A percentile compares a stretch with the other conserved stretches of the same genome.
These are phyloP conservation scores for Diaporthe batatas DNA, from an alignment of 2,329 filamentous ascomycete species.

Conservation along the genomic window DNA sequence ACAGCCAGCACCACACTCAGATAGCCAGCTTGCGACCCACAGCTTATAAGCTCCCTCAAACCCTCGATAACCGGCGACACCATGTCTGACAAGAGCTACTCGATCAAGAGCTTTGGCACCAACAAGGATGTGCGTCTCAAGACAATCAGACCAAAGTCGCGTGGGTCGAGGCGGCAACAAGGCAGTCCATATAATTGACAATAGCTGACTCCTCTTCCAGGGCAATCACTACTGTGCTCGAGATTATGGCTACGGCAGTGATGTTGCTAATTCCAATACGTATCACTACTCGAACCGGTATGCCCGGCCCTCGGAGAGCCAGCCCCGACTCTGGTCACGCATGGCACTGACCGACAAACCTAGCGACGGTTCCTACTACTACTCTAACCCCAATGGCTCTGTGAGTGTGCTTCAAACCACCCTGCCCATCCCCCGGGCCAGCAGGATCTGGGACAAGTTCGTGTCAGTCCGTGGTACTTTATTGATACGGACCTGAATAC, in stretches of 20 bases:
- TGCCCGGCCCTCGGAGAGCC: too few relatives aligned
- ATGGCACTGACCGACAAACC: neutral
- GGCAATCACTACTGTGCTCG: constrained; percentile 77
- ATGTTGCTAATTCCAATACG: too few relatives aligned
- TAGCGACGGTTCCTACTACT: constrained; percentile 78
- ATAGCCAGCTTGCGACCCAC: neutral
- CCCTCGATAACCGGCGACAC: neutral
- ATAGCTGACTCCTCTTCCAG: constrained; percentile 52
- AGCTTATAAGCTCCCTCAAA: neutral
- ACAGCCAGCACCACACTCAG: neutral
- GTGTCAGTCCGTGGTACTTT: neutral
- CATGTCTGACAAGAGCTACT: constrained; percentile 50
- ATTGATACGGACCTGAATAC: too few relatives aligned
- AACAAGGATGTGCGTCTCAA: constrained; percentile 67
- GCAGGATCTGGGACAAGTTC: too few relatives aligned
- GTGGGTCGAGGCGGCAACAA: too few relatives aligned
- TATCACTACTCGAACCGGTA: too few relatives aligned
- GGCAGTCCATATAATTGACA: constrained; percentile 1
- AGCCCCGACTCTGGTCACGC: neutral
- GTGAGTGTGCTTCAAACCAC: constrained; percentile 1
- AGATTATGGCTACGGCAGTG: constrained; percentile 65
- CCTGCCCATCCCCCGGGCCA: neutral
- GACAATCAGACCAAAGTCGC: neutral
- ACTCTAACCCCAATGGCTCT: constrained; percentile 76
- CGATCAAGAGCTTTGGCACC: constrained; percentile 66